A percentile compares a stretch with the other conserved stretches of the same genome.
Conservation (phyloP, 2,329 filamentous ascomycete species). For the Paecilomyces dactylethromorphus region DNA sequence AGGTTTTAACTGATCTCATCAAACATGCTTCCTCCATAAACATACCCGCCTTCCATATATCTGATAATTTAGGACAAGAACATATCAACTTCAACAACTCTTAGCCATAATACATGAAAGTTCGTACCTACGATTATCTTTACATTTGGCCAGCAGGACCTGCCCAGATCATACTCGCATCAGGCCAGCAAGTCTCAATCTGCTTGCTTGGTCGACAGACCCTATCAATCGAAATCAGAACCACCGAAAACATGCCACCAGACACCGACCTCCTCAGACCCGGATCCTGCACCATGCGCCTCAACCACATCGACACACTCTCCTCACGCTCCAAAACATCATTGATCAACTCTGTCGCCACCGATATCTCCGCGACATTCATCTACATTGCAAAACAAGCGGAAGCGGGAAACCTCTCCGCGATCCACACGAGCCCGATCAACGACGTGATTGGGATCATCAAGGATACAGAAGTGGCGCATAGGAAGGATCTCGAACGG, state of each 20-base stretch:
- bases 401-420: conserved; percentile 15
- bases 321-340: conserved; percentile 12
- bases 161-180: too few relatives aligned
- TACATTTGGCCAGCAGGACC: too few relatives aligned
- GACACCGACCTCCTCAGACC: conserved; percentile 1
- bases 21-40: background rate
- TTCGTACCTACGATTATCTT: background rate
- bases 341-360: conserved; percentile 19
- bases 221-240: background rate
- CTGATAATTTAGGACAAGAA: background rate
- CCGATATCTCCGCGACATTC: conserved; percentile 24
- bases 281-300: conserved; percentile 14
- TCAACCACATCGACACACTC: conserved; percentile 15
- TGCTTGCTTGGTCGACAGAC: background rate
- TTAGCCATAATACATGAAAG: background rate
- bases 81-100: background rate
- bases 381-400: conserved; percentile 20
- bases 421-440: conserved; percentile 17
- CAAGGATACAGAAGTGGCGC: conserved; percentile 10
- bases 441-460: conserved; percentile 21
- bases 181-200: background rate
- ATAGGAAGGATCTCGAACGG: conserved; percentile 13
- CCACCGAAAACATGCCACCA: background rate
- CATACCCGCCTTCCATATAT: background rate
- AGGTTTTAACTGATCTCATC: background rate